Base-by-base conservation (phyloP, 495 filamentous ascomycete genomes). In the Aspergillus avenaceus region DNA sequence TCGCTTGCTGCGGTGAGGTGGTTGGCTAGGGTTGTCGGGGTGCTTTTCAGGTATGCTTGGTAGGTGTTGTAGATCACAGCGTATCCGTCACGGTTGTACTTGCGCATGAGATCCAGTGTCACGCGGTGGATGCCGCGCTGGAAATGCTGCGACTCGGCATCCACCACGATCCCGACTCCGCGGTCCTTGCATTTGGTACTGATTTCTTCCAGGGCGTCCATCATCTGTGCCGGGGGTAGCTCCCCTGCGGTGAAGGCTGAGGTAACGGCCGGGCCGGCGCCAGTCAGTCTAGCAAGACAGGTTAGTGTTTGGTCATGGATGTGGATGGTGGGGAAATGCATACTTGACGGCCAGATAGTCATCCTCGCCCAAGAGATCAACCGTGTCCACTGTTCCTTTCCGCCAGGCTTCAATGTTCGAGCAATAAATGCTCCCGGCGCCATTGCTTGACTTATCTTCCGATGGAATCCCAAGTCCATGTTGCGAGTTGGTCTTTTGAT, bases 291-390 rank as follows among this genome's bases (percentile, higher is more conserved):
- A 21, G 24, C n/a, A 25, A 14, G n/a, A n/a, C n/a, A n/a, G n/a
- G n/a, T n/a, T n/a, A n/a, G n/a, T n/a, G n/a, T n/a, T 41, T 41
- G 21, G 19, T 32, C 28, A 28, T 28, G 16, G 3, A 34, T 26
- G 8, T 8, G 11, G 9, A 18, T 19, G 6, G 6, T 21, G 11
- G 6, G 25, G n/a, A 37, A 14, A 2, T 32, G 29, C 76, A 53
- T 69, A 84, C 75, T 96, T 96, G 34, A 95, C 66, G 2, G 87
- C 90, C 11, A 95, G 78, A 58, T 88, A 95, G 55, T 95, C 90
- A 9, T 83, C 84, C 4, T 77, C 71, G 7, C 72, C 69, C 0
- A 85, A 71, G 58, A 92, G 77, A 2, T 76, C 66, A 3, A 96
- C 79, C 0, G 89, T 92, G 54, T 86, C 76, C 19, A 90, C 41